Evolutionary conservation across 768 basidiomycete species (phyloP).

Genomic region (Suillus cothurnatus): DNA sequence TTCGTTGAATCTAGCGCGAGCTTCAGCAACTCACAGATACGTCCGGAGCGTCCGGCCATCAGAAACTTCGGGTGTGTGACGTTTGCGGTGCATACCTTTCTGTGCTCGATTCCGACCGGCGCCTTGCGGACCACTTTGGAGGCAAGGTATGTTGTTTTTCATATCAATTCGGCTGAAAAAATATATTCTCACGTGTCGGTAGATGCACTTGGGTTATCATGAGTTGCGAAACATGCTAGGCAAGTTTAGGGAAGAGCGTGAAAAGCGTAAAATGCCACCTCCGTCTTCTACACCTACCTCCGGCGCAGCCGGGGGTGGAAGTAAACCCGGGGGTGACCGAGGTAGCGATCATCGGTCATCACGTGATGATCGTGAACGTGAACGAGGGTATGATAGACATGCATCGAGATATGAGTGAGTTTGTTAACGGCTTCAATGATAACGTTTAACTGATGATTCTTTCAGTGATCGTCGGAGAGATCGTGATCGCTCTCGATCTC

Average conservation of each 20-base stretch:
- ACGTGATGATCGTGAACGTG: constrained; percentile 67
- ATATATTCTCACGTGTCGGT: constrained; percentile 34
- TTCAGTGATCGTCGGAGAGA: constrained; percentile 69
- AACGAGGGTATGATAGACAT: constrained; percentile 71
- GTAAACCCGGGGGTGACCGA: constrained; percentile 46
- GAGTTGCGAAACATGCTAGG: constrained; percentile 92
- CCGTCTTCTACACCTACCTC: constrained; percentile 43
- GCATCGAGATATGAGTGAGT: constrained; percentile 73
- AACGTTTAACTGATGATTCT: constrained; percentile 16
- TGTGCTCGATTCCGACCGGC: constrained; percentile 96
- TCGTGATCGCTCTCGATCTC: constrained; percentile 74
- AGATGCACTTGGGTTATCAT: constrained; percentile 99
- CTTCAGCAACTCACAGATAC: constrained; percentile 96
- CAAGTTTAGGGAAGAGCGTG: constrained; percentile 90
- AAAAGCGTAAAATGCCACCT: constrained; percentile 69
- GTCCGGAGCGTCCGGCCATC: constrained; percentile 98
- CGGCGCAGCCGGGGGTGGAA: constrained; percentile 38
- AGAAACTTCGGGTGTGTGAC: constrained; percentile 99
- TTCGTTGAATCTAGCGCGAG: constrained; percentile 62
- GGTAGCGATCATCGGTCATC: constrained; percentile 57
- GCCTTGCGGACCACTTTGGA: constrained; percentile 98
- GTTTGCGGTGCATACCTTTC: constrained; percentile 99
- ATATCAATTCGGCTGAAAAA: constrained; percentile 21
- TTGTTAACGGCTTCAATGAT: constrained; percentile 19
- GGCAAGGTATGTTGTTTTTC: constrained; percentile 75